phyloP scores from a whole-genome alignment of 2,329 filamentous ascomycete species.

The Phialocephala subalpina region DNA sequence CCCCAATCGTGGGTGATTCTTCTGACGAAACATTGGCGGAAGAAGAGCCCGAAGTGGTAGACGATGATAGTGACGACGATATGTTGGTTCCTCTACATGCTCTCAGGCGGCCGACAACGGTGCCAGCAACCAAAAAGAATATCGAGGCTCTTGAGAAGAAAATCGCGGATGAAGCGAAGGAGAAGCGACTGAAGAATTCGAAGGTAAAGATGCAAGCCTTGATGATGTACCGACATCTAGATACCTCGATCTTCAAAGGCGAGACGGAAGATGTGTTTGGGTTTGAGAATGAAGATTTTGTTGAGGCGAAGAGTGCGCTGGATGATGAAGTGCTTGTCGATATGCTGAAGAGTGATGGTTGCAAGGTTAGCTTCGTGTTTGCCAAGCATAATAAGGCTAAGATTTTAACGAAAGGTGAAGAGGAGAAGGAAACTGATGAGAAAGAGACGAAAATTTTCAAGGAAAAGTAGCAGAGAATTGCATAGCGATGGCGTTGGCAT shows the following conservation, averaged over 20 bases:
- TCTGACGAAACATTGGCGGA: constrained; percentile 13
- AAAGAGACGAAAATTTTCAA: constrained; percentile 5
- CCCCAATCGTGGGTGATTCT: constrained; percentile 21
- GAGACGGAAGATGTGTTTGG: constrained; percentile 43
- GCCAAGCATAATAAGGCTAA: constrained; percentile 45
- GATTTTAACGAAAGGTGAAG: neutral
- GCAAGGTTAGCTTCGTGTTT: constrained; percentile 57
- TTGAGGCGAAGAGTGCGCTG: constrained; percentile 45
- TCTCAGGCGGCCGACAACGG: constrained; percentile 25
- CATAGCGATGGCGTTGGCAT: constrained; percentile 26
- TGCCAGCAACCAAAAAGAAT: constrained; percentile 53
- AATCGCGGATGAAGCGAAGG: constrained; percentile 45
- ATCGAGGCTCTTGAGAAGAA: constrained; percentile 52
- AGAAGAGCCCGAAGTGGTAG: constrained; percentile 26
- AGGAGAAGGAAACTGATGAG: neutral
- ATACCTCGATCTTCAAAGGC: constrained; percentile 48
- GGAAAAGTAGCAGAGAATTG: constrained; percentile 15
- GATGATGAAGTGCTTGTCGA: constrained; percentile 59
- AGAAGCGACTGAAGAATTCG: constrained; percentile 42
- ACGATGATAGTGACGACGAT: constrained; percentile 44
- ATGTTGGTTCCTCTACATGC: constrained; percentile 32
- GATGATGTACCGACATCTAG: constrained; percentile 63
- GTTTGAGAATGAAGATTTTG: constrained; percentile 45
- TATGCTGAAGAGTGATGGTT: constrained; percentile 53
- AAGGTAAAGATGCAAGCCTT: constrained; percentile 54